Percentiles rank a stretch among this genome's conserved stretches.
Evolutionary conservation across 2,329 filamentous ascomycete species (phyloP).

Genomic region (Blastomyces emzantsi): DNA sequence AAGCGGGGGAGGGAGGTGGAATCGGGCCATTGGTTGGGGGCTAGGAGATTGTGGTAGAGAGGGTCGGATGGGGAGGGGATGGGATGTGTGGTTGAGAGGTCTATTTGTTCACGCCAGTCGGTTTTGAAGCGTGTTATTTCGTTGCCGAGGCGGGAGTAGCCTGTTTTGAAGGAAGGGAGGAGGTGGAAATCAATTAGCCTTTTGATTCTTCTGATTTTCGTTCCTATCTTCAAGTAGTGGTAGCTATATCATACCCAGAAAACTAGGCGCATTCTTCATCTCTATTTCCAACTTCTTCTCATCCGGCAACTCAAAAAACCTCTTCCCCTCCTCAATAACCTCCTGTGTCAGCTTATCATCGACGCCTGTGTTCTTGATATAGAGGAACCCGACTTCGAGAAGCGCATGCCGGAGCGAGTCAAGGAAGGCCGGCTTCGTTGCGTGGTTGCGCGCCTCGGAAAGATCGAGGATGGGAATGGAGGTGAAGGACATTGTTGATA

Average conservation of each 20-base stretch:
- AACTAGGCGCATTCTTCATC: conserved; percentile 65
- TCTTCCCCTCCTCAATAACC: conserved; percentile 59
- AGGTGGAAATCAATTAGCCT: background rate
- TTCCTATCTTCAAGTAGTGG: too few species aligned
- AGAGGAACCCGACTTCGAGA: conserved; percentile 81
- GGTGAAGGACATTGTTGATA: conserved; percentile 55
- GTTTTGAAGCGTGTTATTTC: conserved; percentile 61
- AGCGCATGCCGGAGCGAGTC: conserved; percentile 62
- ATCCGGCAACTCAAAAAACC: conserved; percentile 66
- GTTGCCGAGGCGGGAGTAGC: conserved; percentile 42
- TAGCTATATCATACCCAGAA: conserved; percentile 55
- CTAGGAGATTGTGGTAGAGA: conserved; percentile 63
- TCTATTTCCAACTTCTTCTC: conserved; percentile 68
- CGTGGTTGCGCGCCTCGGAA: conserved; percentile 52
- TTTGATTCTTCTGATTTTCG: background rate
- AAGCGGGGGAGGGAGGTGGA: conserved; percentile 56
- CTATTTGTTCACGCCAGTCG: conserved; percentile 80
- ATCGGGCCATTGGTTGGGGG: conserved; percentile 72
- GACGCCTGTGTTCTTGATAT: conserved; percentile 71
- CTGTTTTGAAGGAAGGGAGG: conserved; percentile 12
- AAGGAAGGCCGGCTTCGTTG: conserved; percentile 64
- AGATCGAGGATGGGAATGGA: conserved; percentile 71
- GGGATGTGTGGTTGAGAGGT: conserved; percentile 70
- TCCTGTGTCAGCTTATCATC: conserved; percentile 53
- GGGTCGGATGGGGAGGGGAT: conserved; percentile 55